Percentiles rank a stretch among this genome's conserved stretches.
These are phyloP conservation scores for Pseudonectria buxi DNA, from an alignment of 2,329 filamentous ascomycete genomes.

Conservation along the genomic window DNA sequence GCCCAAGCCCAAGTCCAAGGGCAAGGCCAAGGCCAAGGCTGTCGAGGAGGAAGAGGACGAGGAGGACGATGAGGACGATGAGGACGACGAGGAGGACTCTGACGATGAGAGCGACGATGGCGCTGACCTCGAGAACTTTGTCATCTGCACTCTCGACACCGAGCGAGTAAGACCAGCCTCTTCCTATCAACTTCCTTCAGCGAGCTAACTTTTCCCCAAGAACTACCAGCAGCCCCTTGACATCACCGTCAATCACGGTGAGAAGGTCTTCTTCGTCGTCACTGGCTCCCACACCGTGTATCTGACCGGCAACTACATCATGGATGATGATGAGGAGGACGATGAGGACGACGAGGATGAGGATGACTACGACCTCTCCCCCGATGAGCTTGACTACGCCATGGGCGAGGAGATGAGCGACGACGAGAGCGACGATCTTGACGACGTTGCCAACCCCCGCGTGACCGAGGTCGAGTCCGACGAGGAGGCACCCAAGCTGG, in stretches of 20 bases:
- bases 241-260: slow-evolving; percentile 81
- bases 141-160: slow-evolving; percentile 92
- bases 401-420: slow-evolving; percentile 68
- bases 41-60: slow-evolving; percentile 53
- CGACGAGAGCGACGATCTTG: slow-evolving; percentile 69
- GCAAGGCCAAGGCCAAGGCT: slow-evolving; percentile 61
- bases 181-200: background rate
- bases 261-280: slow-evolving; percentile 88
- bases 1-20: slow-evolving; percentile 52
- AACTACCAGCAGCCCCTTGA: slow-evolving; percentile 93
- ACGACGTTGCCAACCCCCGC: slow-evolving; percentile 70
- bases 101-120: slow-evolving; percentile 57
- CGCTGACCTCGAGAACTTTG: slow-evolving; percentile 75
- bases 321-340: slow-evolving; percentile 59
- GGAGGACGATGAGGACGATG: slow-evolving; percentile 48
- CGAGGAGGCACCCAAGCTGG: slow-evolving; percentile 61
- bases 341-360: slow-evolving; percentile 59
- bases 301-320: slow-evolving; percentile 93
- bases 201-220: slow-evolving; percentile 41
- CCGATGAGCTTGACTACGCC: slow-evolving; percentile 69
- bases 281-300: slow-evolving; percentile 84
- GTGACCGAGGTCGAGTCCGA: slow-evolving; percentile 71
- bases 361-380: slow-evolving; percentile 74
- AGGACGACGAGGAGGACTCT: slow-evolving; percentile 54
- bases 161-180: slow-evolving; percentile 60